Conservation (phyloP, 1,284 basidiomycete species). For the Tremellales sp. region DNA sequence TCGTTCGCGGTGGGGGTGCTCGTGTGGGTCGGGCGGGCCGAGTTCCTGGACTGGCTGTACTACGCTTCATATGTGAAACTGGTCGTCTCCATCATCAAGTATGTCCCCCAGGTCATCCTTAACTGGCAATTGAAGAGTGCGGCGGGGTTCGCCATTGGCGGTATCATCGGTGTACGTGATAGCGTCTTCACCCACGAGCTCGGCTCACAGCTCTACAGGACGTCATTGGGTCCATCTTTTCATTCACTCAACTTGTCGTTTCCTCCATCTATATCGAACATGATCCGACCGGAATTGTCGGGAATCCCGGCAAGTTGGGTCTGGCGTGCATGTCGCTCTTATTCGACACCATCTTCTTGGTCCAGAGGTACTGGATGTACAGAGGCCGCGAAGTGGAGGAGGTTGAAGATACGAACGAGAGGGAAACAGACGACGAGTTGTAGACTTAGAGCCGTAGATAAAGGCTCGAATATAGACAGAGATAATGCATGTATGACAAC, state of each 20-base stretch:
- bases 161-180: conserved; percentile 36
- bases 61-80: conserved; percentile 43
- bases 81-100: conserved; percentile 42
- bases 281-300: conserved; percentile 42
- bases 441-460: neutral
- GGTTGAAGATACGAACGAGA: neutral
- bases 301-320: conserved; percentile 47
- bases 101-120: conserved; percentile 44
- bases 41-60: conserved; percentile 47
- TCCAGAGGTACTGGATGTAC: conserved; percentile 36
- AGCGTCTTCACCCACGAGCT: neutral
- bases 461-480: neutral
- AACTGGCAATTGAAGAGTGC: conserved; percentile 40
- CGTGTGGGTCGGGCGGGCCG: conserved; percentile 25
- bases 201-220: conserved; percentile 29
- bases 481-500: neutral
- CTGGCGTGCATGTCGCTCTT: conserved; percentile 31
- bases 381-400: neutral
- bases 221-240: conserved; percentile 41
- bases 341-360: conserved; percentile 36
- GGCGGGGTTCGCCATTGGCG: conserved; percentile 40
- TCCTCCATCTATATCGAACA: conserved; percentile 38
- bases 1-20: conserved; percentile 18
- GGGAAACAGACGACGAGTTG: conserved; percentile 6
- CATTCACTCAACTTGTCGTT: conserved; percentile 45